Base-by-base conservation (phyloP, 148 eudicot genomes). In the Drosera capensis region DNA sequence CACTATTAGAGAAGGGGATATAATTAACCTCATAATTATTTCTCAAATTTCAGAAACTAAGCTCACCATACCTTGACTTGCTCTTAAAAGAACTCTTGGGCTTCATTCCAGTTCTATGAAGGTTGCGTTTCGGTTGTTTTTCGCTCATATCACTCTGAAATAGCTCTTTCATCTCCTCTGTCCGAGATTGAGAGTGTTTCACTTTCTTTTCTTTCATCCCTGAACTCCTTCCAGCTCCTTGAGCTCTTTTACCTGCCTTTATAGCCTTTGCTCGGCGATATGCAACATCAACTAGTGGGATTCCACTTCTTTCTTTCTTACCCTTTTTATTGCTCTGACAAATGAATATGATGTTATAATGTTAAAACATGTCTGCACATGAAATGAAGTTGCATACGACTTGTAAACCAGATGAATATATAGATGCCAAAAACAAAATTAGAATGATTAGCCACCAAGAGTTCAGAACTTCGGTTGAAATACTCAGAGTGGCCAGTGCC, bases 201-300 rank as follows among this genome's bases (percentile, higher is more conserved):
- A 62, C 18, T 34, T 71, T 70, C 45, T 68, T 75, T 14, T 48
- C 71, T 3, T 45, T 20, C 38, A 63, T 70, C 39, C 59, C 70
- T n/a, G 64, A 48, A 39, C 63, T 68, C 64, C 70, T 82, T 35
- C 94, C 96, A 13, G 74, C 52, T 46, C 74, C 83, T 46, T 62
- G 63, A 41, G 86, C 90, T 71, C 57, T 82, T 19, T 53, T 64
- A 35, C 53, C 73, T 62, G 86, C 86, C 68, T 90, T 80, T 20
- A 54, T 79, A 17, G 97, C 82, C 62, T 90, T 90, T 48, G 99
- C 99, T 41, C 85, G 65, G 54, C 95, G 73, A 61, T 78, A 73
- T 34, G 72, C 99, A 51, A 71, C 60, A 52, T 90, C 95, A 48
- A 84, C 80, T 47, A 90, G 79, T n/a, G 97, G 68, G 56, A 80